A percentile compares a stretch with the other conserved stretches of the same genome.
Evolutionary conservation across 306 rosid species (phyloP).

Genomic region (Luffa acutangula): DNA sequence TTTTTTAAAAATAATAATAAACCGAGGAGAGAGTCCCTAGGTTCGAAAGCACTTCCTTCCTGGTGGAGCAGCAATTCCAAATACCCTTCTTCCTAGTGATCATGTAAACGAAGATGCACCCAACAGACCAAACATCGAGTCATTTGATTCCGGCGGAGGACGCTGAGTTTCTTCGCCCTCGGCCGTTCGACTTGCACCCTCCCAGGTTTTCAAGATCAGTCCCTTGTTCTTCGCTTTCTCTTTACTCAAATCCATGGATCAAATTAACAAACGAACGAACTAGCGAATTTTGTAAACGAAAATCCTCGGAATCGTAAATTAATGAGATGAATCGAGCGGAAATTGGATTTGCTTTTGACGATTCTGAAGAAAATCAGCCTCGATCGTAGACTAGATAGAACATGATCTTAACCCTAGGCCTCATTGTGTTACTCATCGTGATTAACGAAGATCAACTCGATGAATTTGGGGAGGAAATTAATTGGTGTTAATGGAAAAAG

Average conservation of each 20-base stretch:
- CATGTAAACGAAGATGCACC: too few species aligned
- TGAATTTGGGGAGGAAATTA: background rate
- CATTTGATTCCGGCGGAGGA: background rate
- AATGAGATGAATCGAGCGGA: background rate
- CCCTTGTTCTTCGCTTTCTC: slow-evolving; percentile 32
- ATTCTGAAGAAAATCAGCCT: slow-evolving; percentile 24
- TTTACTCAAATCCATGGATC: slow-evolving; percentile 13
- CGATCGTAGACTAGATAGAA: slow-evolving; percentile 61
- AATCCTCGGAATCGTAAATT: background rate
- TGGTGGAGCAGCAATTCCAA: too few species aligned
- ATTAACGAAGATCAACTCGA: background rate
- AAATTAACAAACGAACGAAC: background rate
- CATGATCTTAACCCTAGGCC: slow-evolving; percentile 46
- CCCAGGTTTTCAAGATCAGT: slow-evolving; percentile 59
- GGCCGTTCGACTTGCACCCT: slow-evolving; percentile 74
- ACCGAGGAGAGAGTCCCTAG: too few species aligned
- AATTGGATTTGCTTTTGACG: background rate
- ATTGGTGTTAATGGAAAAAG: background rate
- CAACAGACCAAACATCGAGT: too few species aligned
- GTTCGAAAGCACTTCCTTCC: too few species aligned
- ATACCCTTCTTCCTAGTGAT: too few species aligned
- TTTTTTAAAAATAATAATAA: too few species aligned
- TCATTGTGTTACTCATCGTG: slow-evolving; percentile 66
- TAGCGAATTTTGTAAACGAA: background rate
- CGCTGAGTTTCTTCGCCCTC: slow-evolving; percentile 15